Evolutionary conservation across 805 yeast species (phyloP).

Genomic region (Torulaspora franciscae): DNA sequence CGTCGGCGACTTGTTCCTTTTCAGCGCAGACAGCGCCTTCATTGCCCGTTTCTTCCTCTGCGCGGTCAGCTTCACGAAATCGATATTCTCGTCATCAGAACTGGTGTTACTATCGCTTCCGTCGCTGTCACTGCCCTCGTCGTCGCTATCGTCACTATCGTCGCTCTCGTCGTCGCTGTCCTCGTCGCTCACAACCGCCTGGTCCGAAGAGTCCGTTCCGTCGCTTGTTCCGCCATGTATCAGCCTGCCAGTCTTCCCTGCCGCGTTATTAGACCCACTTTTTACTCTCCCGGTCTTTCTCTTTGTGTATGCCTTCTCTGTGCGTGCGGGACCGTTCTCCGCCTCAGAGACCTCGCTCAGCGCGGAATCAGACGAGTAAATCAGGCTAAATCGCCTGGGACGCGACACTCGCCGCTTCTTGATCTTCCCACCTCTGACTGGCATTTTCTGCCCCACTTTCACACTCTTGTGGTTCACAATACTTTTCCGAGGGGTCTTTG

Average conservation of each 20-base stretch:
- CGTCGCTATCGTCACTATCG: conserved; percentile 37
- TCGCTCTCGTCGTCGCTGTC: conserved; percentile 30
- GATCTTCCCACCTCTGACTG: conserved; percentile 8
- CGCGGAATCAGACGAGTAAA: conserved; percentile 42
- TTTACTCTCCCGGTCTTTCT: conserved; percentile 16
- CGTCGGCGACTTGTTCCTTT: conserved; percentile 35
- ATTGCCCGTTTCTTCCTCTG: conserved; percentile 55
- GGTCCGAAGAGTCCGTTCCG: conserved; percentile 26
- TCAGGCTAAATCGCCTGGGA: conserved; percentile 42
- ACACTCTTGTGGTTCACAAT: conserved; percentile 4
- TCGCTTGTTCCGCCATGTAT: conserved; percentile 32
- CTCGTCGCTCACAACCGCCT: conserved; percentile 31
- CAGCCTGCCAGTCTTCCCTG: conserved; percentile 35
- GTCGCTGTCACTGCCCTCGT: conserved; percentile 37
- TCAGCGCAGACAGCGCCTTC: conserved; percentile 42
- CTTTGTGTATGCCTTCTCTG: conserved; percentile 15
- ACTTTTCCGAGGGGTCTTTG: conserved; percentile 28
- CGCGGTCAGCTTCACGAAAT: conserved; percentile 66
- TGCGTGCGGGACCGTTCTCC: conserved; percentile 25
- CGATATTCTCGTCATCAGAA: conserved; percentile 64
- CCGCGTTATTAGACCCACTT: conserved; percentile 26
- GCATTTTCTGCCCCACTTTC: conserved; percentile 13
- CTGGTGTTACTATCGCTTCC: conserved; percentile 39
- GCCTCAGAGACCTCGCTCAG: conserved; percentile 38
- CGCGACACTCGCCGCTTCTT: conserved; percentile 16